Percentiles rank a stretch among this genome's conserved stretches.
Conservation (phyloP, 2,329 filamentous ascomycete species). For the Pestalotiopsis sp. region DNA sequence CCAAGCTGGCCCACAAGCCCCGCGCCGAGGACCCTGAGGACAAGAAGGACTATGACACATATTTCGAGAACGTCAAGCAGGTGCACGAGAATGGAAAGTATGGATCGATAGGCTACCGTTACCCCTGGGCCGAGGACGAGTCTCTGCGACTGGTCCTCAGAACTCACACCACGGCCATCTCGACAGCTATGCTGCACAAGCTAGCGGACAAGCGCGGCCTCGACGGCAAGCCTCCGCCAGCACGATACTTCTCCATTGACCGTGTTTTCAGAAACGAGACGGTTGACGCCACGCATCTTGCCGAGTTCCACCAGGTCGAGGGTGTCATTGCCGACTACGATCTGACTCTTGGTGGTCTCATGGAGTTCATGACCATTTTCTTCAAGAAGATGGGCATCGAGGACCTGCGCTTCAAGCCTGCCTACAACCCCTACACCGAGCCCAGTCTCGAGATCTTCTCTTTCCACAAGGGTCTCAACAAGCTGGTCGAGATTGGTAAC, state of each 20-base stretch:
- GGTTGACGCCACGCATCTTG: slow-evolving; percentile 93
- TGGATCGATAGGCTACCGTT: slow-evolving; percentile 94
- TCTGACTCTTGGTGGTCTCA: slow-evolving; percentile 87
- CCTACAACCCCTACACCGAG: slow-evolving; percentile 94
- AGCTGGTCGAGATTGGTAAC: slow-evolving; percentile 97
- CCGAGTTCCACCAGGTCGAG: slow-evolving; percentile 98
- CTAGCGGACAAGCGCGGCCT: slow-evolving; percentile 81
- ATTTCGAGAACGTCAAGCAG: slow-evolving; percentile 84
- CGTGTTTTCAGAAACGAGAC: slow-evolving; percentile 96
- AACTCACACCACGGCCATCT: slow-evolving; percentile 94
- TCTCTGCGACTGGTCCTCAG: slow-evolving; percentile 84
- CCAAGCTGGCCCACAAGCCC: slow-evolving; percentile 71
- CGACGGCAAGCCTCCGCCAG: slow-evolving; percentile 63
- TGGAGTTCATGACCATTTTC: slow-evolving; percentile 93
- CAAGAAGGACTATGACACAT: slow-evolving; percentile 73
- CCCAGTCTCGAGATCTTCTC: slow-evolving; percentile 98
- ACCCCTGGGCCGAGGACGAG: slow-evolving; percentile 89
- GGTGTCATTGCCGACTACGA: slow-evolving; percentile 91
- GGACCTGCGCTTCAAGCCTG: slow-evolving; percentile 90
- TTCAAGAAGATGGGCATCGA: slow-evolving; percentile 96
- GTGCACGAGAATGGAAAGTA: slow-evolving; percentile 93
- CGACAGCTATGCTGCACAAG: slow-evolving; percentile 87
- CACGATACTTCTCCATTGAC: slow-evolving; percentile 98
- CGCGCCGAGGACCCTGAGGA: slow-evolving; percentile 55
- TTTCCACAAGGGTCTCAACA: slow-evolving; percentile 84